phyloP scores from a whole-genome alignment of 768 basidiomycete species.

The Auricularia heimuer region DNA sequence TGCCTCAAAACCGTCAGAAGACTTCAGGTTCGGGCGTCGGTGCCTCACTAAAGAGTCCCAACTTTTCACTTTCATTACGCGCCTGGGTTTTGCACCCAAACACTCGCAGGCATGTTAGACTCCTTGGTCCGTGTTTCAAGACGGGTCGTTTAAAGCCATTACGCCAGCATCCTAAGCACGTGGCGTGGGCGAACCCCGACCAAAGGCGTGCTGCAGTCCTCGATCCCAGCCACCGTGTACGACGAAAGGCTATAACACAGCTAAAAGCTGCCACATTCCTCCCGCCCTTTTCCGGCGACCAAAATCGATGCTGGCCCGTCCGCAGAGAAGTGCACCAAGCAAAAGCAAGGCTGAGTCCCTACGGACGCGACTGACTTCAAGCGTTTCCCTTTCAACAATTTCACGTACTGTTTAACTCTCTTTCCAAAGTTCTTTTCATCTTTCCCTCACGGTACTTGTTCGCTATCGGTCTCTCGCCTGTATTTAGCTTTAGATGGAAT shows the following conservation, averaged over 20 bases:
- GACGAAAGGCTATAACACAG: conserved; percentile 55
- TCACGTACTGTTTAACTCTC: conserved; percentile 75
- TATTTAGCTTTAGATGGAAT: conserved; percentile 84
- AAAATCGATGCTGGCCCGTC: conserved; percentile 64
- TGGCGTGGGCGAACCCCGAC: conserved; percentile 42
- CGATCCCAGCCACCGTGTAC: conserved; percentile 48
- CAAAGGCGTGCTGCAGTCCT: conserved; percentile 53
- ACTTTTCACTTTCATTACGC: conserved; percentile 66
- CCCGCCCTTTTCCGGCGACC: conserved; percentile 44
- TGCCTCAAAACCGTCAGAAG: conserved; percentile 66
- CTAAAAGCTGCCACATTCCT: conserved; percentile 52
- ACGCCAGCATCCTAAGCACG: conserved; percentile 67
- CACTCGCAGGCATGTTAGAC: conserved; percentile 77
- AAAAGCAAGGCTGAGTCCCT: conserved; percentile 43
- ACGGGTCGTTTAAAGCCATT: conserved; percentile 74
- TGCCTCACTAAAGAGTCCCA: conserved; percentile 57
- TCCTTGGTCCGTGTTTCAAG: conserved; percentile 83
- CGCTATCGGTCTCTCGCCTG: conserved; percentile 73
- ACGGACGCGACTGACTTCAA: conserved; percentile 58
- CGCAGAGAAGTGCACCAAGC: conserved; percentile 43
- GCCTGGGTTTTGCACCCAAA: conserved; percentile 62
- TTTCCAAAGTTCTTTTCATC: conserved; percentile 76
- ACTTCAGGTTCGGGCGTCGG: conserved; percentile 66
- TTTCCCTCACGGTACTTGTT: conserved; percentile 79
- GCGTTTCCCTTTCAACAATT: conserved; percentile 73